A percentile compares a stretch with the other conserved stretches of the same genome.
Conservation (phyloP, 2,329 filamentous ascomycete genomes). For the Colletotrichum sp. region DNA sequence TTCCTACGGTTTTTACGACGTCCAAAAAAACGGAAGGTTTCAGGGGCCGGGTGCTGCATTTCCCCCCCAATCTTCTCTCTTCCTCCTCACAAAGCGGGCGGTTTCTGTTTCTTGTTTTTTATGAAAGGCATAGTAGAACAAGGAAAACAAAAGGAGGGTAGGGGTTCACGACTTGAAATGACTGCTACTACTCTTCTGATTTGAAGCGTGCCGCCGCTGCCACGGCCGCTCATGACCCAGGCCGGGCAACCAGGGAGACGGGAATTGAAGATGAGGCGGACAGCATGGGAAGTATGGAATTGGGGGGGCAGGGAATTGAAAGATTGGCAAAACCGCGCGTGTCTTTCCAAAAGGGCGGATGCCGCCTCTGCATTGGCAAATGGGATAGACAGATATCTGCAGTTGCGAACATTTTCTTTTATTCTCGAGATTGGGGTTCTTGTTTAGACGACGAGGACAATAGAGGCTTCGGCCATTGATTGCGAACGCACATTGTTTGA, state of each 20-base stretch:
- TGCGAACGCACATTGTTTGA: not conserved
- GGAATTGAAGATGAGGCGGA: not conserved
- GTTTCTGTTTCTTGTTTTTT: not conserved
- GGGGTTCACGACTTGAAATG: not conserved
- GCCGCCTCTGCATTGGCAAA: constrained; percentile 4
- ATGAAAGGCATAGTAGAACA: not conserved
- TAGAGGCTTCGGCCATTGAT: constrained; percentile 16
- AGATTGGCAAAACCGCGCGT: not conserved
- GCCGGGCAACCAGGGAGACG: not conserved
- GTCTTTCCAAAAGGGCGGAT: not conserved
- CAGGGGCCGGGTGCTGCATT: not conserved
- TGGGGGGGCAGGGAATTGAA: not conserved
- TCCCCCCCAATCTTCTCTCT: not conserved
- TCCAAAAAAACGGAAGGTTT: not conserved
- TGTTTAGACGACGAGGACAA: constrained; percentile 20
- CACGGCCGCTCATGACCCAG: constrained; percentile 1
- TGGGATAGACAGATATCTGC: constrained; percentile 18
- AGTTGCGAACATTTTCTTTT: not conserved
- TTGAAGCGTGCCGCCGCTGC: not conserved
- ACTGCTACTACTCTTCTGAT: not conserved
- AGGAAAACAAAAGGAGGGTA: not conserved
- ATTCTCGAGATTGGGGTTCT: not conserved
- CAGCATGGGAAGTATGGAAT: not conserved
- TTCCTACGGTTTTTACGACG: not conserved
- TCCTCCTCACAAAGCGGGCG: not conserved